Evolutionary conservation across 2,329 filamentous ascomycete species (phyloP), one percentile per base, ranked within the genome.

Genomic region (Cordyceps militaris): DNA sequence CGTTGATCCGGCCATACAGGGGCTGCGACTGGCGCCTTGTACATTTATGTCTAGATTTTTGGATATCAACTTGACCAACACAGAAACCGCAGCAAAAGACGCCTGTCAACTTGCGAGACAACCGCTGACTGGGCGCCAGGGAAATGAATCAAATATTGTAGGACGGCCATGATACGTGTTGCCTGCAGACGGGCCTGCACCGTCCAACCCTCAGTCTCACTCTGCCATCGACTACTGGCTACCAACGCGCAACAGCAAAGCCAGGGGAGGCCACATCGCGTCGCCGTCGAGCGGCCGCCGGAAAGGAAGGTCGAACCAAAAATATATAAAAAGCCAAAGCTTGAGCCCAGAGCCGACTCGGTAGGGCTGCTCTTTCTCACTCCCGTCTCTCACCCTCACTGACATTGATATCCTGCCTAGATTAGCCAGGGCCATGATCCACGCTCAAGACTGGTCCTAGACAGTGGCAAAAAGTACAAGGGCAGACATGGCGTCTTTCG

Each of bases 371-470:
- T 9, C 43, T 28, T 23, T 32, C 16, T 34, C 26, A 53, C 52
- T 61, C 24, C 24, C 16, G 9, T 19, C 19, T 10, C 28, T n/a
- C 38, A 19, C 21, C 8, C 42, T 46, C 42, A 30, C 42, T 38
- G n/a, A 42, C 21, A 53, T n/a, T 19, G 13, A 24, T n/a, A 3
- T 21, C 2, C 32, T 14, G 16, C 4, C 43, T 32, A 73, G 70
- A 63, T 69, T 36, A 66, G 66, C 54, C 64, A 69, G 23, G 69
- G 68, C 7, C 69, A 71, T 61, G 70, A 73, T 51, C 69, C 69
- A n/a, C 66, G 65, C 24, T 64, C 68, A 21, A 67, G 70, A 26
- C 47, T 72, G 16, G 64, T 68, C 5, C 61, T 69, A 8, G 65
- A 66, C 40, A 23, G 58, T 54, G 56, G 46, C 16, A 64, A 65